Conservation (phyloP, 345 rosid species). For the Laguncularia racemosa region DNA sequence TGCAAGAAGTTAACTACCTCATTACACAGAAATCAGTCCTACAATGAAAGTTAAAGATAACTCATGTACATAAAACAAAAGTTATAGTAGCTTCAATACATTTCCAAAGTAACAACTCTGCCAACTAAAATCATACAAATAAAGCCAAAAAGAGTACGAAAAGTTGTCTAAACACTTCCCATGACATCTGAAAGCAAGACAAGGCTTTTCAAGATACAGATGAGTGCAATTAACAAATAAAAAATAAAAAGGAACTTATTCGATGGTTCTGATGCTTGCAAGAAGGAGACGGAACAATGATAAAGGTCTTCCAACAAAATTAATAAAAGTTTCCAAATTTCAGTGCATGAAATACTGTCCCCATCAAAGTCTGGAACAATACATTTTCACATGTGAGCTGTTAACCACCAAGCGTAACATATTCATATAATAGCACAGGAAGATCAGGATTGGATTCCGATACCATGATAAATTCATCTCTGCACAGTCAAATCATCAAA, state of each 20-base stretch:
- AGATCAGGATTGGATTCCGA: conserved; percentile 38
- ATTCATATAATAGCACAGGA: conserved; percentile 32
- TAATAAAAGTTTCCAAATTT: conserved; percentile 22
- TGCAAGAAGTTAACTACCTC: too few species aligned
- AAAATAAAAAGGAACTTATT: conserved; percentile 59
- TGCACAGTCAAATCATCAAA: conserved; percentile 22
- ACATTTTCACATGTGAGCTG: conserved; percentile 35
- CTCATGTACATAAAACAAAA: too few species aligned
- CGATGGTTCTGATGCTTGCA: conserved; percentile 31
- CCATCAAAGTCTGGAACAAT: conserved; percentile 46
- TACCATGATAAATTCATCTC: conserved; percentile 30
- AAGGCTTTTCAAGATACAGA: conserved; percentile 30
- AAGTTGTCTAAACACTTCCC: conserved; percentile 4
- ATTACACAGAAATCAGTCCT: too few species aligned
- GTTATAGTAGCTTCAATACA: too few species aligned
- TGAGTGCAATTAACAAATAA: conserved; percentile 38
- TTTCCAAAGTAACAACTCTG: too few species aligned
- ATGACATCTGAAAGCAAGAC: conserved; percentile 27
- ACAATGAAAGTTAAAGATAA: too few species aligned
- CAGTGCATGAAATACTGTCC: conserved; percentile 32
- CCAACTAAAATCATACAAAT: neutral
- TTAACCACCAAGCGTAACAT: conserved; percentile 49
- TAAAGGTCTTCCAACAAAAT: conserved; percentile 27
- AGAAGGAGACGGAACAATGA: conserved; percentile 15
- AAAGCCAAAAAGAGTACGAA: neutral